Conservation (phyloP, 805 yeast species). For the Gaillardinia entomophila region DNA sequence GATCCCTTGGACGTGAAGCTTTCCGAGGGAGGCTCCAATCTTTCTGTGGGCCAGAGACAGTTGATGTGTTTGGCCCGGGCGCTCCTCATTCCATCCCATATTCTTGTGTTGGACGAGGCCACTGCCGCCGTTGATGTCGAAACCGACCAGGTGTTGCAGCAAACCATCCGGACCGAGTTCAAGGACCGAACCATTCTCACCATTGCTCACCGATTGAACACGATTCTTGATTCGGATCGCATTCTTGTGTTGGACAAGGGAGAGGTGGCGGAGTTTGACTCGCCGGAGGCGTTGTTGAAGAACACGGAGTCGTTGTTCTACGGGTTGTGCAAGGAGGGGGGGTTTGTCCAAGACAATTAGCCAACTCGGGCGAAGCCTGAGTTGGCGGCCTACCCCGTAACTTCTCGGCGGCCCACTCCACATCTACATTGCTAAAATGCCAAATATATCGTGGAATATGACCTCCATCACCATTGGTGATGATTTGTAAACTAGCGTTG, state of each 20-base stretch:
- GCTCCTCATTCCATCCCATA: conserved; percentile 50
- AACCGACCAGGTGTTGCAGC: conserved; percentile 72
- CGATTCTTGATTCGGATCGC: conserved; percentile 75
- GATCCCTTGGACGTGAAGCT: conserved; percentile 29
- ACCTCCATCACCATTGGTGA: no score
- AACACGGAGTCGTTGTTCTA: conserved; percentile 68
- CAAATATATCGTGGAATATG: no score
- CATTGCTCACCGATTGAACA: conserved; percentile 79
- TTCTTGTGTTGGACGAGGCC: conserved; percentile 76
- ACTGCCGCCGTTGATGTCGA: conserved; percentile 88
- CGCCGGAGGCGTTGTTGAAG: conserved; percentile 61
- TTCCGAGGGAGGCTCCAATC: conserved; percentile 42
- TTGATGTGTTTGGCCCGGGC: conserved; percentile 79
- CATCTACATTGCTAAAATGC: no score
- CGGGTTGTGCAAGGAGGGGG: conserved; percentile 78
- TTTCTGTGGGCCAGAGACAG: conserved; percentile 50
- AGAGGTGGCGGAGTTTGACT: conserved; percentile 68
- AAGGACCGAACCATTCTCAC: conserved; percentile 74
- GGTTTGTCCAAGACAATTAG: conserved; percentile 34
- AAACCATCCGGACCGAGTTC: conserved; percentile 71
- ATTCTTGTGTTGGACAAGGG: conserved; percentile 76
- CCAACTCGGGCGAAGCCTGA: no score
- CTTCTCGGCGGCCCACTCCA: no score
- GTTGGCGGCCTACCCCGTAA: no score
- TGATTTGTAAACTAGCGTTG: no score